phyloP scores from a whole-genome alignment of 768 basidiomycete species.

The Phlebiopsis flavidoalba region DNA sequence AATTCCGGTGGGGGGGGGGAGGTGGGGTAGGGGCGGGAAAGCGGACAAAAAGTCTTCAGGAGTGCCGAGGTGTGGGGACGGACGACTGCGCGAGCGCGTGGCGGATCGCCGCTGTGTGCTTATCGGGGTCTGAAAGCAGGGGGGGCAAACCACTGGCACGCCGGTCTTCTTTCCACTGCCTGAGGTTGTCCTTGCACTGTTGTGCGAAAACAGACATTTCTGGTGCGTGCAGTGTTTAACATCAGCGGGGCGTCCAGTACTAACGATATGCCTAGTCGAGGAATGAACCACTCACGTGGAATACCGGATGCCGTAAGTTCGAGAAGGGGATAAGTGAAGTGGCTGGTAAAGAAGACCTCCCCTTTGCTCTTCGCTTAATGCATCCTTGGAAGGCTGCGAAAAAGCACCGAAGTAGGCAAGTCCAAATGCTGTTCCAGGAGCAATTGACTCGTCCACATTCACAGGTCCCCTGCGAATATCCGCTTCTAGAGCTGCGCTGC shows the following conservation, averaged over 20 bases:
- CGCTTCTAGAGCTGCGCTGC: conserved; percentile 74
- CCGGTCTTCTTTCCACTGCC: conserved; percentile 61
- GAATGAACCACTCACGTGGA: conserved; percentile 52
- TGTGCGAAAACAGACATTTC: conserved; percentile 66
- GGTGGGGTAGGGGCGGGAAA: conserved; percentile 53
- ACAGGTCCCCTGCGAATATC: no score
- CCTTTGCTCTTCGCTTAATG: conserved; percentile 66
- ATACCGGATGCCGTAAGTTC: conserved; percentile 67
- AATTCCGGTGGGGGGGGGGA: conserved; percentile 47
- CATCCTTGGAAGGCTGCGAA: conserved; percentile 38
- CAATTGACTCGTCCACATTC: conserved; percentile 89
- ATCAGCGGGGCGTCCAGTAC: not conserved
- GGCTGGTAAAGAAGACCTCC: conserved; percentile 83
- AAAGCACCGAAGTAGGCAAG: conserved; percentile 59
- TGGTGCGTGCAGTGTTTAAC: conserved; percentile 21
- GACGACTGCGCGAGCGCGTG: not conserved
- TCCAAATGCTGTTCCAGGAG: conserved; percentile 76
- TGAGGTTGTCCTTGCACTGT: conserved; percentile 66
- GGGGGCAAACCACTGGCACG: no score
- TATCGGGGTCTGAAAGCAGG: conserved; percentile 2
- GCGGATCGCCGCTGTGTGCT: conserved; percentile 2
- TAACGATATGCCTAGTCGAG: not conserved
- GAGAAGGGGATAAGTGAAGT: conserved; percentile 81
- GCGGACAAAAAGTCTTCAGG: conserved; percentile 46
- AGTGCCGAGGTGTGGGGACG: conserved; percentile 18